Evolutionary conservation across 176 grass and related monocot species (phyloP), one percentile per base, ranked within the genome.

Genomic region (Musa acuminata): DNA sequence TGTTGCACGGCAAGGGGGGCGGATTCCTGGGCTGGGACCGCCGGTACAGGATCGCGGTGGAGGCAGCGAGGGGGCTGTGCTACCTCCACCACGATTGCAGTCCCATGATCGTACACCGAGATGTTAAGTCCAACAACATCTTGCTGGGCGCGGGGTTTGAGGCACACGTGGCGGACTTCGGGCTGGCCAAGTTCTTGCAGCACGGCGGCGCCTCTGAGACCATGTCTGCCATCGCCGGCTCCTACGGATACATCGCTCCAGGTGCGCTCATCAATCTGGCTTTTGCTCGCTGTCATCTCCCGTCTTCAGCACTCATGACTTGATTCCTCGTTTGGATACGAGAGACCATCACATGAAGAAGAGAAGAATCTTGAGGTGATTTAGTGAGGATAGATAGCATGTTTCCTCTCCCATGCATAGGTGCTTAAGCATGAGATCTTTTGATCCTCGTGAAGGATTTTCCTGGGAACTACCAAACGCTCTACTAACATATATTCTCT

Each of bases 101-200:
- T 0, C 90, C 90, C 6, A 88, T 90, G 74, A 96, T 92, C 80
- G 87, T 96, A 17, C 93, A 96, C 75, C 87, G 93, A 0, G 93
- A 96, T 80, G 89, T 96, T 16, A 96, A 96, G 87, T 92, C 87
- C 63, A 96, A 96, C 82, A 96, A 96, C 83, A 96, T 92, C 67
- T 73, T 96, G 16, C 83, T 96, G 1, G 89, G 81, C 0, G 89
- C 80, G 52, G 35, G 74, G 63, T 71, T 84, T 17, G 92, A 96
- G 77, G 93, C 93, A 2, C 93, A 90, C 72, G 93, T 96, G 21
- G 93, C 93, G 2, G 93, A 96, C 78, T 96, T 96, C 62, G 93
- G 93, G 0, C 90, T 96, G 35, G 93, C 93, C 77, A 96, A 96
- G 87, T 96, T 96, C 83, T 80, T 92, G 25, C 83, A 73, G 67